A percentile compares a stretch with the other conserved stretches of the same genome.
Evolutionary conservation across 345 rosid species (phyloP).

Genomic region (Populus tremula): DNA sequence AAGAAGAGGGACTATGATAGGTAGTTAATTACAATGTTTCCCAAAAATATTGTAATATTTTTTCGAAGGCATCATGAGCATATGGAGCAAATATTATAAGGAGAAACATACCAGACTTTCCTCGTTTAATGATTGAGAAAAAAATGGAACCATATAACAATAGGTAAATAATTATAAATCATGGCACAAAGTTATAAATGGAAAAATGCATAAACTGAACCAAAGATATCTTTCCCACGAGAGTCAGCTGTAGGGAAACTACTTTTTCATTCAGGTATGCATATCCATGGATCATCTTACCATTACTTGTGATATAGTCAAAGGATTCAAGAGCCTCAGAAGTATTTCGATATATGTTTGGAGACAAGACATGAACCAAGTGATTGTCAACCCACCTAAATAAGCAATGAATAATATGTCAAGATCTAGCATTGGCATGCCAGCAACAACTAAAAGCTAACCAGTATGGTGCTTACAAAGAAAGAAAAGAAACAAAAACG

Average conservation of each 20-base stretch:
- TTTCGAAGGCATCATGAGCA: not conserved
- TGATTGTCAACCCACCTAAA: slow-evolving; percentile 92
- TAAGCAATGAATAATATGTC: slow-evolving; percentile 8
- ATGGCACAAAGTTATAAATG: not conserved
- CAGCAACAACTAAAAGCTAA: not conserved
- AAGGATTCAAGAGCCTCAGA: slow-evolving; percentile 93
- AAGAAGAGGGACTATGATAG: not conserved
- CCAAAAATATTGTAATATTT: not conserved
- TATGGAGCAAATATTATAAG: not conserved
- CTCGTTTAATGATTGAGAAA: not conserved
- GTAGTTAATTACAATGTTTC: not conserved
- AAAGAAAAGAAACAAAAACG: not conserved
- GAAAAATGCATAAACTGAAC: not conserved
- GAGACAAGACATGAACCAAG: slow-evolving; percentile 85
- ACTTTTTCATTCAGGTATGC: not conserved
- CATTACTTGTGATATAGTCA: slow-evolving; percentile 81
- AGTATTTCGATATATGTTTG: slow-evolving; percentile 76
- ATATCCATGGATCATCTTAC: slow-evolving; percentile 35
- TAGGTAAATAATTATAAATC: not conserved
- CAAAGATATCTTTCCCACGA: not conserved
- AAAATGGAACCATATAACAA: not conserved
- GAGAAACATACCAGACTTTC: not conserved
- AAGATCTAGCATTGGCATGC: not conserved
- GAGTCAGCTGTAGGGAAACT: not conserved
- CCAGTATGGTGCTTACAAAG: not conserved